Percentiles rank a stretch among this genome's conserved stretches.
These are phyloP conservation scores for Solanum megistacrolobum DNA, from an alignment of 257 asterid species.

Conservation along the genomic window DNA sequence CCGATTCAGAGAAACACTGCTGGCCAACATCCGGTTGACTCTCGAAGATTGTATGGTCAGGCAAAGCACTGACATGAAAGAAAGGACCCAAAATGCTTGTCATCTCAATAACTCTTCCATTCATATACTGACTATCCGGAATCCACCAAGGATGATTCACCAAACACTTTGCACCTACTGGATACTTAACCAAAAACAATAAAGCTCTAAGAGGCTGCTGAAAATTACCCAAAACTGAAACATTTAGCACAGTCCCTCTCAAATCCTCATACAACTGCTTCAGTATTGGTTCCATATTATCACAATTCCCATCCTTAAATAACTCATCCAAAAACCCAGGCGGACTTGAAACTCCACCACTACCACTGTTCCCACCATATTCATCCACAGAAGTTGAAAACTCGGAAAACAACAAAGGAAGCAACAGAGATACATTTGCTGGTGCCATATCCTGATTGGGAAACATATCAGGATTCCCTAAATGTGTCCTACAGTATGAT, in stretches of 20 bases:
- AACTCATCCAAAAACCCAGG: constrained; percentile 80
- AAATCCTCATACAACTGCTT: constrained; percentile 87
- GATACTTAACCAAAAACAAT: constrained; percentile 52
- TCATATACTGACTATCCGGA: constrained; percentile 57
- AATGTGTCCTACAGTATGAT: constrained; percentile 68
- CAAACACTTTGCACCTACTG: constrained; percentile 71
- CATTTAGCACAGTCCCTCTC: constrained; percentile 79
- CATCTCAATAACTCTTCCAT: constrained; percentile 95
- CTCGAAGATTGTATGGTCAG: constrained; percentile 74
- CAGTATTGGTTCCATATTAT: constrained; percentile 61
- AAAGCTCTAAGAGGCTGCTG: constrained; percentile 86
- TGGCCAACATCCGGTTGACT: constrained; percentile 88
- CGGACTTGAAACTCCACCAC: constrained; percentile 35
- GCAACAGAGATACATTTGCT: constrained; percentile 48
- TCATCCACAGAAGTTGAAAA: constrained; percentile 50
- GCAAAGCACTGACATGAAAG: constrained; percentile 93
- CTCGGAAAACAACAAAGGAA: constrained; percentile 61
- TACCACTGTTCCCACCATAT: constrained; percentile 41
- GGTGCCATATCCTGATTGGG: constrained; percentile 36
- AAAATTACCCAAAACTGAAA: constrained; percentile 83
- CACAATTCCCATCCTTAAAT: constrained; percentile 70
- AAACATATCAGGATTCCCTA: constrained; percentile 78
- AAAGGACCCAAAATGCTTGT: constrained; percentile 89
- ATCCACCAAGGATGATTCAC: constrained; percentile 97
- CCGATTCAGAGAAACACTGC: constrained; percentile 82